Evolutionary conservation across 768 basidiomycete genomes (phyloP).

Genomic region (Auricularia cornea): DNA sequence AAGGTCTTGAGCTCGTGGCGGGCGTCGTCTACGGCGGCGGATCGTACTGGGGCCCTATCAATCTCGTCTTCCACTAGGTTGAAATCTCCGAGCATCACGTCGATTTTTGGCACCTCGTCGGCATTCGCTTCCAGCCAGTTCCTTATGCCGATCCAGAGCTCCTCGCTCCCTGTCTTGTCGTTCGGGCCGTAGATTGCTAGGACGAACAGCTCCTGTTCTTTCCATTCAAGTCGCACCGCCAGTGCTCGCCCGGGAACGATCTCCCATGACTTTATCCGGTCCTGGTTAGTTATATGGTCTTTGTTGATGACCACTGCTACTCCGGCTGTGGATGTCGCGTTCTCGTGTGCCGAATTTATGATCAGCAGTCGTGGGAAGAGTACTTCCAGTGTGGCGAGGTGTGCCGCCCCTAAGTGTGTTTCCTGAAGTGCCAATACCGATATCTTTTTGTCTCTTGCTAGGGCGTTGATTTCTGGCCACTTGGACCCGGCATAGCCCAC

Average conservation of each 20-base stretch:
- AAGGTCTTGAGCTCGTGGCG: background rate
- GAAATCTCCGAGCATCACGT: background rate
- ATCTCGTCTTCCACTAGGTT: background rate
- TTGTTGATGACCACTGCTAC: background rate
- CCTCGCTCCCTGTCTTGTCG: background rate
- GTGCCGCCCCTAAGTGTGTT: too few species aligned
- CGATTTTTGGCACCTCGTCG: background rate
- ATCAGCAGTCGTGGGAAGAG: too few species aligned
- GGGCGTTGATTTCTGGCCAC: too few species aligned
- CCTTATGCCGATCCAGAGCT: background rate
- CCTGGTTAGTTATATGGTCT: background rate
- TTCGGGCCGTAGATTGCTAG: background rate
- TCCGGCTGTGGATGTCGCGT: too few species aligned
- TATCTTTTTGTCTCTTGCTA: too few species aligned
- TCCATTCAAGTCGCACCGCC: background rate
- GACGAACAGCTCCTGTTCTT: background rate
- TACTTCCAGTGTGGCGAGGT: too few species aligned
- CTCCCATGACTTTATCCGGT: background rate
- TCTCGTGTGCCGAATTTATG: too few species aligned
- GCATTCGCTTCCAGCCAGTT: background rate
- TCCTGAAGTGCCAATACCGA: too few species aligned
- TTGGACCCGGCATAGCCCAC: too few species aligned
- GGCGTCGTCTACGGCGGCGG: background rate
- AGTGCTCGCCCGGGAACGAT: background rate
- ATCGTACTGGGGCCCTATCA: background rate